Conservation (phyloP, 345 rosid species). For the Eucalyptus sp. region DNA sequence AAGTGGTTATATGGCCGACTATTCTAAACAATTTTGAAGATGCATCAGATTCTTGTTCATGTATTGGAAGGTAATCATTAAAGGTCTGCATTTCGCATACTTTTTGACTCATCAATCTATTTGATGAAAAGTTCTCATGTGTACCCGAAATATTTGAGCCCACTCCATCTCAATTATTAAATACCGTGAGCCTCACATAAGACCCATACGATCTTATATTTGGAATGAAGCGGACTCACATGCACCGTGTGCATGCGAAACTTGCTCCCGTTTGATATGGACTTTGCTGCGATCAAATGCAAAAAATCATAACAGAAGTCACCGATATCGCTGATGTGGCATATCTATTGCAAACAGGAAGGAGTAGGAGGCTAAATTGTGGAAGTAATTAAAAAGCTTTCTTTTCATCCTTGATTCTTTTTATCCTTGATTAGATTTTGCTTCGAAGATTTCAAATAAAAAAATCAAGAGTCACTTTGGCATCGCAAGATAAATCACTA, state of each 20-base stretch:
- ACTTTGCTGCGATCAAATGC: background rate
- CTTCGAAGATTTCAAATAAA: background rate
- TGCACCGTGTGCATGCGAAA: background rate
- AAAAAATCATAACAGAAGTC: background rate
- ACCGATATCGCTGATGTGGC: background rate
- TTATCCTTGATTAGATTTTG: background rate
- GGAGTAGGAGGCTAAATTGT: background rate
- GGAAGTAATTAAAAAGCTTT: background rate
- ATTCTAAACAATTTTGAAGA: background rate
- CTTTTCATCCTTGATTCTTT: background rate
- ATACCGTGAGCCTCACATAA: background rate
- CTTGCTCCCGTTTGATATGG: background rate
- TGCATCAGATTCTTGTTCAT: background rate
- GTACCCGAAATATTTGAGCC: background rate
- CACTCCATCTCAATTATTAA: background rate
- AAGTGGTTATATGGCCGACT: background rate
- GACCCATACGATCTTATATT: background rate
- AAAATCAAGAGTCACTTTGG: background rate
- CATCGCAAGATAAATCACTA: background rate
- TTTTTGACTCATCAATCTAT: background rate
- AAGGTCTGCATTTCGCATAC: background rate
- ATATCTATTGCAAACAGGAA: background rate
- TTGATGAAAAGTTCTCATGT: background rate
- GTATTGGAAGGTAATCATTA: background rate
- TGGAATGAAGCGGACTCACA: background rate